Percentiles rank a stretch among this genome's conserved stretches.
phyloP scores from a whole-genome alignment of 2,329 filamentous ascomycete species.

The Aureobasidium sp. region DNA sequence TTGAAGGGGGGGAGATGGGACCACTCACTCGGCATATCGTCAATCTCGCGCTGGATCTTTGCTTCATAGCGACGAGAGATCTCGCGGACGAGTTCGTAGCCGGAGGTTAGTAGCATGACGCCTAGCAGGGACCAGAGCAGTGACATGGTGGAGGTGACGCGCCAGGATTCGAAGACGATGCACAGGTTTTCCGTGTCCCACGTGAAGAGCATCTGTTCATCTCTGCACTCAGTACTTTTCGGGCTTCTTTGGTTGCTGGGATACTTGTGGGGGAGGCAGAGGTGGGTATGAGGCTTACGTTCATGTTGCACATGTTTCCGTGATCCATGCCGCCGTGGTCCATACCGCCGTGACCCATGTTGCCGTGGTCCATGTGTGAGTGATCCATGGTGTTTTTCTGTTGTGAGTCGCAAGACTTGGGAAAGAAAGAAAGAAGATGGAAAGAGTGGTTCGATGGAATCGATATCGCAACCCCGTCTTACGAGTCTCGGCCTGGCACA shows the following conservation, averaged over 20 bases:
- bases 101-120: conserved; percentile 75
- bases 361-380: conserved; percentile 15
- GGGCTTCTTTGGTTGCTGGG: not conserved
- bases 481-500: not conserved
- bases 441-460: not conserved
- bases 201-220: conserved; percentile 87
- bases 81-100: conserved; percentile 83
- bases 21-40: conserved; percentile 30
- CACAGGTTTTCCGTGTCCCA: conserved; percentile 92
- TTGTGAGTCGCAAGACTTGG: not conserved
- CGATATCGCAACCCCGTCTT: not conserved
- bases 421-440: not conserved
- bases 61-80: conserved; percentile 67
- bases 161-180: conserved; percentile 92
- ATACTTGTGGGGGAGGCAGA: too few relatives aligned
- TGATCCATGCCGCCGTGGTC: conserved; percentile 42
- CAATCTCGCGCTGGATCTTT: conserved; percentile 41
- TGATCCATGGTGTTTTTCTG: not conserved
- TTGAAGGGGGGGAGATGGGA: conserved; percentile 6
- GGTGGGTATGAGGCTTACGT: conserved; percentile 49
- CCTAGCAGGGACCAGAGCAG: conserved; percentile 75
- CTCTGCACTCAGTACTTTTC: not conserved
- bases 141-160: conserved; percentile 62
- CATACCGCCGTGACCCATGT: conserved; percentile 28
- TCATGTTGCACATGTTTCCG: conserved; percentile 73